Evolutionary conservation across 2,329 filamentous ascomycete genomes (phyloP).

Genomic region (Incumbomyces lentus): DNA sequence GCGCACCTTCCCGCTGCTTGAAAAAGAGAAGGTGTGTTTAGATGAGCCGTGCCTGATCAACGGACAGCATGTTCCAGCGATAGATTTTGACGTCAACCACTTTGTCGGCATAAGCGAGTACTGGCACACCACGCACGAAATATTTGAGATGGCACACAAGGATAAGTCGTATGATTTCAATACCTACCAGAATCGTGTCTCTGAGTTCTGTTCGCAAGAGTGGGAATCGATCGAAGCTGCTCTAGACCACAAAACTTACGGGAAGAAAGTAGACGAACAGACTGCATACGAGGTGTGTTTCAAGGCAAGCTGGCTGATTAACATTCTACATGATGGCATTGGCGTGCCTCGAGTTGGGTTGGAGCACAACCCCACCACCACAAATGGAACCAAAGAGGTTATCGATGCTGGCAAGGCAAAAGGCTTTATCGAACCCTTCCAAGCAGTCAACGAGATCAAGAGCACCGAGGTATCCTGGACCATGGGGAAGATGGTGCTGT

Average conservation of each 20-base stretch:
- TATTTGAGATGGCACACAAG: constrained; percentile 69
- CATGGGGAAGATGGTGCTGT: constrained; percentile 88
- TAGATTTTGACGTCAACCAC: constrained; percentile 95
- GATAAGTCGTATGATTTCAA: constrained; percentile 78
- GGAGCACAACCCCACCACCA: constrained; percentile 43
- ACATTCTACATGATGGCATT: constrained; percentile 89
- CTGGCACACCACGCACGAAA: constrained; percentile 95
- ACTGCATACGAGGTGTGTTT: constrained; percentile 85
- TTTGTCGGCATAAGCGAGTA: constrained; percentile 97
- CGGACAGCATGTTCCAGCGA: constrained; percentile 83
- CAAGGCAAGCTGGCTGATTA: constrained; percentile 97
- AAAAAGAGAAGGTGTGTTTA: constrained; percentile 75
- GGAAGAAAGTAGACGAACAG: constrained; percentile 61
- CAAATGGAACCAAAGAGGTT: constrained; percentile 63
- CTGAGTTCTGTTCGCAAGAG: constrained; percentile 71
- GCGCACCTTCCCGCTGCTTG: constrained; percentile 72
- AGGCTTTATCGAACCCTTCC: constrained; percentile 74
- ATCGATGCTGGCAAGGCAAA: constrained; percentile 59
- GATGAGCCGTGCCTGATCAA: constrained; percentile 82
- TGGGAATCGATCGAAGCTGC: constrained; percentile 67
- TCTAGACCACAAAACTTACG: constrained; percentile 57
- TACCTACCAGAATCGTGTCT: constrained; percentile 76
- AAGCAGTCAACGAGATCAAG: constrained; percentile 84
- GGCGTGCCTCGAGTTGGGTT: constrained; percentile 78
- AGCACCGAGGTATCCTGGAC: constrained; percentile 95